Conservation (phyloP, 2,329 filamentous ascomycete genomes). For the Trichoderma sp. region DNA sequence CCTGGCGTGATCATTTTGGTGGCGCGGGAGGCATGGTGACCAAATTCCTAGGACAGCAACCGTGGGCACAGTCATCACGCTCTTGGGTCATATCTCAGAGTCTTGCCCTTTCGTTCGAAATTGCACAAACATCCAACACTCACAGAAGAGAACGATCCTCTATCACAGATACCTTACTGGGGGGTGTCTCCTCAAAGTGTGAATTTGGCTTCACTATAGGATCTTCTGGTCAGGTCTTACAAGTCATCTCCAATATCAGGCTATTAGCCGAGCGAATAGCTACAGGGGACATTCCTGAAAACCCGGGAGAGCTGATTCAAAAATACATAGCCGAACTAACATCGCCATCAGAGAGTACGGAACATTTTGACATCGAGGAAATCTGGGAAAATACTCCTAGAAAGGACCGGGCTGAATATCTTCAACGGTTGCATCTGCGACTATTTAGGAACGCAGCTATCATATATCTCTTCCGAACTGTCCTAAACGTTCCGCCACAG, state of each 20-base stretch:
- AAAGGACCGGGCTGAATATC: no score
- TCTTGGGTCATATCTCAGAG: constrained; percentile 8
- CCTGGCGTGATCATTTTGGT: no score
- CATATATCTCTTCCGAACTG: not conserved
- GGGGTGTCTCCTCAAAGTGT: not conserved
- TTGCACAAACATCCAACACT: not conserved
- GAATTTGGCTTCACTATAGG: not conserved
- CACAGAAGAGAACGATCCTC: not conserved
- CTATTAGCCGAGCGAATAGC: not conserved
- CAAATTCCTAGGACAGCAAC: not conserved
- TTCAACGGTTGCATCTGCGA: no score
- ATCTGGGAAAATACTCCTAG: no score
- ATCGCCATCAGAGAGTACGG: no score
- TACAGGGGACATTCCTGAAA: no score
- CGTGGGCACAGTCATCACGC: not conserved
- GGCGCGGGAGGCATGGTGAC: no score
- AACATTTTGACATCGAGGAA: no score
- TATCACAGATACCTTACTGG: not conserved
- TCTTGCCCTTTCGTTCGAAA: constrained; percentile 1
- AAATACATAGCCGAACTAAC: no score
- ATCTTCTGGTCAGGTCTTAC: not conserved
- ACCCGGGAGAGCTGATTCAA: no score
- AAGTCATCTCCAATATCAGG: not conserved
- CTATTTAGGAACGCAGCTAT: no score
- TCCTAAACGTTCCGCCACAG: not conserved